These are phyloP conservation scores for Vaccinium vitisidaea DNA, from an alignment of 148 eudicot species.

Conservation along the genomic window DNA sequence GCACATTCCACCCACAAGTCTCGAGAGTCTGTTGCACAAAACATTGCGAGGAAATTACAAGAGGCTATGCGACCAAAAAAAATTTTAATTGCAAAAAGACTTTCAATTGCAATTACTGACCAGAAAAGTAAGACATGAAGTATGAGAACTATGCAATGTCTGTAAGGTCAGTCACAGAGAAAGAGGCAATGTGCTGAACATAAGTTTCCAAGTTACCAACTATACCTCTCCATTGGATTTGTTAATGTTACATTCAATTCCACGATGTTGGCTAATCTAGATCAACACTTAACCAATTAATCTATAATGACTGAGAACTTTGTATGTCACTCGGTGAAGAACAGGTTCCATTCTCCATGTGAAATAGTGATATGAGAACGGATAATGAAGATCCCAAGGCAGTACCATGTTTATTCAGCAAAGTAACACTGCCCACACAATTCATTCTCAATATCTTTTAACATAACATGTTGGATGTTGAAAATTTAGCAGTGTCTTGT, in stretches of 20 bases:
- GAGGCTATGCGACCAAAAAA: not conserved
- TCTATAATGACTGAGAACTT: not conserved
- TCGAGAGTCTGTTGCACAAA: conserved; percentile 53
- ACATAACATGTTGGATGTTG: not conserved
- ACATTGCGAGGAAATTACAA: not conserved
- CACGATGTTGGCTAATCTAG: not conserved
- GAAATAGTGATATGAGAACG: not conserved
- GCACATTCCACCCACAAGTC: conserved; percentile 88
- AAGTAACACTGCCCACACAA: not conserved
- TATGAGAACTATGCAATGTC: not conserved
- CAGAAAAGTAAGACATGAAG: not conserved
- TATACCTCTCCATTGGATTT: not conserved
- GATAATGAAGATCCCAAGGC: not conserved
- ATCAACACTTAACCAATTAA: not conserved
- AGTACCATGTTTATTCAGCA: not conserved
- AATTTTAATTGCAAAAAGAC: too few relatives aligned
- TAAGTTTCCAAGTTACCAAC: not conserved
- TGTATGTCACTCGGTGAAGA: not conserved
- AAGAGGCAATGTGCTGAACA: not conserved
- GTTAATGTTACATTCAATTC: not conserved
- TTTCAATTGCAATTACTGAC: not conserved
- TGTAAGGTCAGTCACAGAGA: not conserved
- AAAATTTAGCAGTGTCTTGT: not conserved
- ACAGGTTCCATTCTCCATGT: not conserved
- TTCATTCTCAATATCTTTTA: not conserved